These are phyloP conservation scores for Yamadazyma siamensis DNA, from an alignment of 1,139 yeast species.

Conservation along the genomic window DNA sequence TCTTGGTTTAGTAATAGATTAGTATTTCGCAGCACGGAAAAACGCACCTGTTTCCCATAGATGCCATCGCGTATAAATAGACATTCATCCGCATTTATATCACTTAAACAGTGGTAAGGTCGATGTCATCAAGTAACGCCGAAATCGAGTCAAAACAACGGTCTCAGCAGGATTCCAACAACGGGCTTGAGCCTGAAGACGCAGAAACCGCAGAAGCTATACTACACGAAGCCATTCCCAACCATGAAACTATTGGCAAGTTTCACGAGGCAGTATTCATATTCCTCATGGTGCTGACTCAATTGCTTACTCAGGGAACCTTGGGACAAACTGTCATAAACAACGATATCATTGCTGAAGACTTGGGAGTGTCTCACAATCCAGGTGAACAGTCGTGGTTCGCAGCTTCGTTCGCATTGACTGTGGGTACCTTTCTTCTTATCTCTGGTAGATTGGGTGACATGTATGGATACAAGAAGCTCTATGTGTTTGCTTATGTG, in stretches of 20 bases:
- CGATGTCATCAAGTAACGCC: no score
- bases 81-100: slow-evolving; percentile 1
- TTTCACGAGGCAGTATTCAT: slow-evolving; percentile 11
- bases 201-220: not conserved
- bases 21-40: slow-evolving; percentile 1
- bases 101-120: no score
- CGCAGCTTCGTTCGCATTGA: slow-evolving; percentile 54
- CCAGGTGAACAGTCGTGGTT: slow-evolving; percentile 57
- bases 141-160: no score
- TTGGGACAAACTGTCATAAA: slow-evolving; percentile 46
- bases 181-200: no score
- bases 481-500: slow-evolving; percentile 45
- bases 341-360: slow-evolving; percentile 29
- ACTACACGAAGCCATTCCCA: slow-evolving; percentile 5
- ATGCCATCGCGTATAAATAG: slow-evolving; percentile 1
- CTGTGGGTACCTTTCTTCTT: slow-evolving; percentile 61
- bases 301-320: slow-evolving; percentile 42
- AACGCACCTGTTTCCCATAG: no score
- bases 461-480: slow-evolving; percentile 51
- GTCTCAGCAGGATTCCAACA: no score
- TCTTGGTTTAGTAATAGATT: not conserved
- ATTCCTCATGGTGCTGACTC: slow-evolving; percentile 9
- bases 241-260: slow-evolving; percentile 15
- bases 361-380: slow-evolving; percentile 30
- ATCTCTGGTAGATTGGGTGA: slow-evolving; percentile 65